Conservation (phyloP, 495 filamentous ascomycete species). For the Cairneyella variabilis region DNA sequence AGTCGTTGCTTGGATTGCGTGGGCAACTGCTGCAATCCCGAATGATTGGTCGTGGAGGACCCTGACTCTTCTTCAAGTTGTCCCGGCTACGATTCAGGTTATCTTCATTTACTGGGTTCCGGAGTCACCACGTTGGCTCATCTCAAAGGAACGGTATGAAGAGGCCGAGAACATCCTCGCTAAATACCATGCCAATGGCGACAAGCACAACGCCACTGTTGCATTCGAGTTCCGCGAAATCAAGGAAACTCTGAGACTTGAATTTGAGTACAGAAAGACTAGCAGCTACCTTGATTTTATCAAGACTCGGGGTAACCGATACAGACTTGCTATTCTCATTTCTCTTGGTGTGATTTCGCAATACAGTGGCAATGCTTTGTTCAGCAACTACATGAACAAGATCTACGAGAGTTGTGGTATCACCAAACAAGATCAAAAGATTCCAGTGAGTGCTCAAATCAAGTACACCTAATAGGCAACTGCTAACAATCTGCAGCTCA, state of each 20-base stretch:
- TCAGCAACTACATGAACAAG: slow-evolving; percentile 55
- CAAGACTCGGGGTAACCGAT: slow-evolving; percentile 53
- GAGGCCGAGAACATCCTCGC: slow-evolving; percentile 45
- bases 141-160: slow-evolving; percentile 44
- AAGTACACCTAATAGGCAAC: no score
- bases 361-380: slow-evolving; percentile 65
- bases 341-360: slow-evolving; percentile 62
- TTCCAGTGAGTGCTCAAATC: slow-evolving; percentile 37
- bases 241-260: slow-evolving; percentile 46
- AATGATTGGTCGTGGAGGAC: slow-evolving; percentile 27
- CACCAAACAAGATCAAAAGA: slow-evolving; percentile 45
- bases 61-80: slow-evolving; percentile 24
- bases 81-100: slow-evolving; percentile 21
- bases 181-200: slow-evolving; percentile 40
- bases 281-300: slow-evolving; percentile 46
- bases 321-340: slow-evolving; percentile 53
- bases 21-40: slow-evolving; percentile 19
- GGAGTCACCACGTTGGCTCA: slow-evolving; percentile 58
- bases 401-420: slow-evolving; percentile 50
- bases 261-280: slow-evolving; percentile 38
- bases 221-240: slow-evolving; percentile 35
- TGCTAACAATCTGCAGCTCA: slow-evolving; percentile 27
- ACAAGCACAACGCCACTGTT: slow-evolving; percentile 33
- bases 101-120: slow-evolving; percentile 32
- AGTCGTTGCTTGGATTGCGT: slow-evolving; percentile 25